These are phyloP conservation scores for Phytophthora idaei DNA, from an alignment of 352 stramenopile species.

Conservation along the genomic window DNA sequence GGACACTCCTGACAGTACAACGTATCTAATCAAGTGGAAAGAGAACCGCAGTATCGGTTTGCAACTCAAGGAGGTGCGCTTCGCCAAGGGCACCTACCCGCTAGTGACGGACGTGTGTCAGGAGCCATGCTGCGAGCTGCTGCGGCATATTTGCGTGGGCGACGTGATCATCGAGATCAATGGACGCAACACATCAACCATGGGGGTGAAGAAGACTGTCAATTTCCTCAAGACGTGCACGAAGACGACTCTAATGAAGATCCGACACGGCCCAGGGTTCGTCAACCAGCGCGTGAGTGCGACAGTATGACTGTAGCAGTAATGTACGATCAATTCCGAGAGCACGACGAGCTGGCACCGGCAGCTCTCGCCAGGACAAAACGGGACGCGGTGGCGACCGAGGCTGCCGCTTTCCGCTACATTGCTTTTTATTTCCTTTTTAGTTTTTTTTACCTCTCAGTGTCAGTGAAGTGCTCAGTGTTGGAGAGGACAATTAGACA, in stretches of 20 bases:
- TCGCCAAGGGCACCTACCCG: constrained; percentile 80
- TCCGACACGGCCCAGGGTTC: constrained; percentile 80
- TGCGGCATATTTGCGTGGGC: constrained; percentile 85
- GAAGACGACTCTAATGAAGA: constrained; percentile 88
- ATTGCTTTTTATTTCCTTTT: constrained; percentile 35
- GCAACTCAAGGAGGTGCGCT: constrained; percentile 81
- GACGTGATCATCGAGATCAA: constrained; percentile 91
- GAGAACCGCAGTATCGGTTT: constrained; percentile 86
- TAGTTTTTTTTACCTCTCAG: constrained; percentile 33
- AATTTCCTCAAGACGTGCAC: constrained; percentile 86
- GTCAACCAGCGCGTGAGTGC: constrained; percentile 79
- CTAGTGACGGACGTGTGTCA: constrained; percentile 86
- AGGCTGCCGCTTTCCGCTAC: constrained; percentile 13
- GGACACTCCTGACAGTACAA: constrained; percentile 82
- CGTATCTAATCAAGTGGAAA: constrained; percentile 90
- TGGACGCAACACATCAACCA: constrained; percentile 85
- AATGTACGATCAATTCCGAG: constrained; percentile 44
- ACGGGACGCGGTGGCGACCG: constrained; percentile 7
- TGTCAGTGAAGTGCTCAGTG: constrained; percentile 62
- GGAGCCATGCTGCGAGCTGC: constrained; percentile 78
- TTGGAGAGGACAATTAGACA: constrained; percentile 41
- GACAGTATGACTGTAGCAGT: constrained; percentile 57
- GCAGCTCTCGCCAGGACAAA: constrained; percentile 17
- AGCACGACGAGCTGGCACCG: constrained; percentile 26
- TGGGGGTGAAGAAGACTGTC: constrained; percentile 91